phyloP scores from a whole-genome alignment of 169 alveolate genomes.

The Babesia bigemina region DNA sequence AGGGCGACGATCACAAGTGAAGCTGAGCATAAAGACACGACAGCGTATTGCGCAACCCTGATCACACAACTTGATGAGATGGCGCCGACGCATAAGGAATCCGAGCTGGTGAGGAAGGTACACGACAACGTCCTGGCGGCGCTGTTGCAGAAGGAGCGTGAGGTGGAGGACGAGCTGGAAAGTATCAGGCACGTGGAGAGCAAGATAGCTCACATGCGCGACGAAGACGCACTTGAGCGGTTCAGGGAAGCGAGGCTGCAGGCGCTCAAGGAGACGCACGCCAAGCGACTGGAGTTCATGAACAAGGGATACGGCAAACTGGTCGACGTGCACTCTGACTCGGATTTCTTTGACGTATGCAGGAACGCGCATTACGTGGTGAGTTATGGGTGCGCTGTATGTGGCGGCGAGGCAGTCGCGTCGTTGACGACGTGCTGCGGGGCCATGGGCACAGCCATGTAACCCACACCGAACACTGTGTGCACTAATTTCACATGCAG shows the following conservation, averaged over 20 bases:
- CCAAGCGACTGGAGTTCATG: constrained; percentile 63
- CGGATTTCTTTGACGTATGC: constrained; percentile 76
- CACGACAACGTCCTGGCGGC: constrained; percentile 62
- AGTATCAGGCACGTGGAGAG: constrained; percentile 66
- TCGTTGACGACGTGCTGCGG: neutral
- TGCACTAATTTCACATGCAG: constrained; percentile 11
- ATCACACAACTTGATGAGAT: neutral
- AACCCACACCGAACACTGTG: neutral
- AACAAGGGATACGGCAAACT: constrained; percentile 75
- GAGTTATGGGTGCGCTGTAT: constrained; percentile 6
- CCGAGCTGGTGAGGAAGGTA: constrained; percentile 31
- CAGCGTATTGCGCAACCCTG: too few relatives aligned
- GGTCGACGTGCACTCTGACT: constrained; percentile 75
- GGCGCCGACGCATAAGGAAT: neutral
- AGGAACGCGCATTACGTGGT: constrained; percentile 71
- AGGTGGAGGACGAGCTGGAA: constrained; percentile 69
- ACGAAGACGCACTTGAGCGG: constrained; percentile 75
- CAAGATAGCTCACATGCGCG: constrained; percentile 66
- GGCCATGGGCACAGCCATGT: neutral
- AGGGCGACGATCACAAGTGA: too few relatives aligned
- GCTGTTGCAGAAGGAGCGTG: constrained; percentile 74
- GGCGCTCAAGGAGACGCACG: constrained; percentile 69
- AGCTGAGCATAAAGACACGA: too few relatives aligned
- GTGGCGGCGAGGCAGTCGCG: neutral
- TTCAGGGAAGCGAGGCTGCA: constrained; percentile 72